Conservation (phyloP, 345 rosid genomes). For the Diplotaxis tenuifolia region DNA sequence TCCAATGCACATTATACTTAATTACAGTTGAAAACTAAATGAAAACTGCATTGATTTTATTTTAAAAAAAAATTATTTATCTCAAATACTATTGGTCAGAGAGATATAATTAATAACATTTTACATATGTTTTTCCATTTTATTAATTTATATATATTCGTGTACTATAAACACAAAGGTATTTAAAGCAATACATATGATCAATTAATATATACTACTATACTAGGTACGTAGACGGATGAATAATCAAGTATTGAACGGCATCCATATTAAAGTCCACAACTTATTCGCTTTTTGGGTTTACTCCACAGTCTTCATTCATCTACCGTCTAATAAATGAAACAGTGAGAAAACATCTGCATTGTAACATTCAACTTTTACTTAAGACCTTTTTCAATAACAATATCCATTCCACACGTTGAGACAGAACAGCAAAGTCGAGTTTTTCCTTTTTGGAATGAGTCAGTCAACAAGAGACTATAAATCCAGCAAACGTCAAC, state of each 20-base stretch:
- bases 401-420: slow-evolving; percentile 35
- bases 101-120: too few species aligned
- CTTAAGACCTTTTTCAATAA: not conserved
- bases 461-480: slow-evolving; percentile 31
- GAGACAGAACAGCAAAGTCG: slow-evolving; percentile 18
- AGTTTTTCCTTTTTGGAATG: not conserved
- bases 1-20: too few species aligned
- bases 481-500: slow-evolving; percentile 34
- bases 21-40: too few species aligned
- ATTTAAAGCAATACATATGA: not conserved
- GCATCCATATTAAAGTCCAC: too few species aligned
- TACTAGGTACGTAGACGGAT: not conserved
- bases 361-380: not conserved
- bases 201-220: not conserved
- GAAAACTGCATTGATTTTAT: too few species aligned
- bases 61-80: too few species aligned
- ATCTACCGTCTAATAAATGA: slow-evolving; percentile 34
- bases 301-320: not conserved
- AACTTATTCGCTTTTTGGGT: slow-evolving; percentile 12
- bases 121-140: too few species aligned
- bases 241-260: too few species aligned
- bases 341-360: not conserved
- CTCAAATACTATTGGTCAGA: too few species aligned
- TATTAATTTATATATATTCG: too few species aligned
- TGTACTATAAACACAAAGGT: too few species aligned